Conservation (phyloP, 2,329 filamentous ascomycete species). For the Diaporthe nobilis region DNA sequence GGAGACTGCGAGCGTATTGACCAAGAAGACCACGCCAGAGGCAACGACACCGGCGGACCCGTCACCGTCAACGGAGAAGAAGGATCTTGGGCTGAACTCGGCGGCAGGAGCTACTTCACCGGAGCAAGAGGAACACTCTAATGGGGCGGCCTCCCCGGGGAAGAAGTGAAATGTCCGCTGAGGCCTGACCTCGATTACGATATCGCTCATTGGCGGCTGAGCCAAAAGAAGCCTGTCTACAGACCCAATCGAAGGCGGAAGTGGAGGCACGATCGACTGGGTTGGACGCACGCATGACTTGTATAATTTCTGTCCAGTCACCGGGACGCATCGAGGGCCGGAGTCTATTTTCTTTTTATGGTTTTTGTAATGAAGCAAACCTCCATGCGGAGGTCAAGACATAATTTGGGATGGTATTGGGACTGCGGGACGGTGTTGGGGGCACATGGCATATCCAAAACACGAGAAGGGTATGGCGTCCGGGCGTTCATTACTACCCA, state of each 20-base stretch:
- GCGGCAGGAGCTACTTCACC: slow-evolving; percentile 24
- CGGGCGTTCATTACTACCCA: neutral
- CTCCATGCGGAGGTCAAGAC: neutral
- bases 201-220: neutral
- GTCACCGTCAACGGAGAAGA: slow-evolving; percentile 12
- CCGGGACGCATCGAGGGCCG: slow-evolving; percentile 8
- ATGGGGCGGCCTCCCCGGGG: slow-evolving; percentile 36
- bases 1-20: slow-evolving; percentile 55
- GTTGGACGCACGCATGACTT: neutral
- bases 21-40: slow-evolving; percentile 51
- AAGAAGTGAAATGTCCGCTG: slow-evolving; percentile 22
- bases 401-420: slow-evolving; percentile 12
- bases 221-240: neutral
- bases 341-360: slow-evolving; percentile 13
- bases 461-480: slow-evolving; percentile 15
- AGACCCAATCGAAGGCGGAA: neutral
- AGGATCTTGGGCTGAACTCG: slow-evolving; percentile 18
- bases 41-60: slow-evolving; percentile 41
- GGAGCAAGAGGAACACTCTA: slow-evolving; percentile 21
- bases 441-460: neutral
- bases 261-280: neutral
- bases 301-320: slow-evolving; percentile 22
- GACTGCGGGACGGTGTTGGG: slow-evolving; percentile 8
- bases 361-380: slow-evolving; percentile 16
- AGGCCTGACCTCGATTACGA: neutral